phyloP scores from a whole-genome alignment of 345 rosid genomes.

The Brassica napus region Da-Ae NC_063441.1:20927001-20927500 shows the following conservation, averaged over 20 bases:
- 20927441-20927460: conserved; percentile 82
- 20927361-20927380: conserved; percentile 45
- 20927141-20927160: conserved; percentile 37
- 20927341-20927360: conserved; percentile 8
- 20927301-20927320: not conserved
- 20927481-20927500: not conserved
- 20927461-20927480: conserved; percentile 60
- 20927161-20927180: conserved; percentile 60
- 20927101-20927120: conserved; percentile 30
- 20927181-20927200: conserved; percentile 58
- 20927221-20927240: conserved; percentile 36
- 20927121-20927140: conserved; percentile 35
- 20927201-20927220: conserved; percentile 41
- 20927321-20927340: too few species aligned
- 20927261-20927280: conserved; percentile 28
- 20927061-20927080: conserved; percentile 27
- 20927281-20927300: not conserved
- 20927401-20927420: conserved; percentile 93
- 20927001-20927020: conserved; percentile 39
- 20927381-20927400: conserved; percentile 66
- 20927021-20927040: conserved; percentile 25
- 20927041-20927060: conserved; percentile 41
- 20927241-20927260: conserved; percentile 26
- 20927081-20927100: conserved; percentile 21
- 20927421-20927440: conserved; percentile 87